Percentiles rank a stretch among this genome's conserved stretches.
phyloP scores from a whole-genome alignment of 2,329 filamentous ascomycete species.

The Xylaria sp. region DNA sequence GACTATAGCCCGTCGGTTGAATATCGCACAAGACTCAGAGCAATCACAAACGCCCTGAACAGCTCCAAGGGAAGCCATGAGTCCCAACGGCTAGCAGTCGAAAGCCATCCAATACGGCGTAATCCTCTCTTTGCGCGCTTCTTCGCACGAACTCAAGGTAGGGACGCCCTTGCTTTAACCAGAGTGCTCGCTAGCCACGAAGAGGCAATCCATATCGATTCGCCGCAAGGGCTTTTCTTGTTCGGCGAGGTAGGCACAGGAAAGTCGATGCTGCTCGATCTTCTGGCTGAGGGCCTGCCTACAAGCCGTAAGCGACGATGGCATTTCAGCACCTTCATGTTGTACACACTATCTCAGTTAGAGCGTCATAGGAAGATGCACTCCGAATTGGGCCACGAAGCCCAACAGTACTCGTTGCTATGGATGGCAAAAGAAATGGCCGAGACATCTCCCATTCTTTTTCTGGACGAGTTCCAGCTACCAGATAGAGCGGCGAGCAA shows the following conservation, averaged over 20 bases:
- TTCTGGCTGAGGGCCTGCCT: slow-evolving; percentile 79
- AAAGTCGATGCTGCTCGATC: slow-evolving; percentile 83
- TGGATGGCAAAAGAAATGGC: slow-evolving; percentile 79
- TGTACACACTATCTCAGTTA: slow-evolving; percentile 74
- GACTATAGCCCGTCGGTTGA: slow-evolving; percentile 77
- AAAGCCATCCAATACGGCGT: slow-evolving; percentile 60
- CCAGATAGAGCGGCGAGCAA: slow-evolving; percentile 79
- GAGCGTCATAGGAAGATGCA: slow-evolving; percentile 64
- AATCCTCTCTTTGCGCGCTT: slow-evolving; percentile 66
- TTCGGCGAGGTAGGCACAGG: slow-evolving; percentile 84
- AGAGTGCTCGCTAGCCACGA: slow-evolving; percentile 73
- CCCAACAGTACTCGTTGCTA: slow-evolving; percentile 69
- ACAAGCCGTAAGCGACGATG: slow-evolving; percentile 74
- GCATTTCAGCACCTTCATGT: slow-evolving; percentile 89
- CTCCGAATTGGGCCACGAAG: slow-evolving; percentile 28
- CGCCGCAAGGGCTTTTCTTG: slow-evolving; percentile 75
- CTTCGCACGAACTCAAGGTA: slow-evolving; percentile 60
- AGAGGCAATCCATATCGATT: slow-evolving; percentile 72
- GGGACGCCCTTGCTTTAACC: slow-evolving; percentile 68
- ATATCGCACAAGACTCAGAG: slow-evolving; percentile 69
- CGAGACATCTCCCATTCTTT: slow-evolving; percentile 75
- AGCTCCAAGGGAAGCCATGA: slow-evolving; percentile 40
- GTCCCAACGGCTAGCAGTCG: slow-evolving; percentile 52
- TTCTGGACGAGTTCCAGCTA: slow-evolving; percentile 83
- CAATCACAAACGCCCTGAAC: slow-evolving; percentile 59